These are phyloP conservation scores for Huntiella decipiens DNA, from an alignment of 2,329 filamentous ascomycete genomes.

Conservation along the genomic window DNA sequence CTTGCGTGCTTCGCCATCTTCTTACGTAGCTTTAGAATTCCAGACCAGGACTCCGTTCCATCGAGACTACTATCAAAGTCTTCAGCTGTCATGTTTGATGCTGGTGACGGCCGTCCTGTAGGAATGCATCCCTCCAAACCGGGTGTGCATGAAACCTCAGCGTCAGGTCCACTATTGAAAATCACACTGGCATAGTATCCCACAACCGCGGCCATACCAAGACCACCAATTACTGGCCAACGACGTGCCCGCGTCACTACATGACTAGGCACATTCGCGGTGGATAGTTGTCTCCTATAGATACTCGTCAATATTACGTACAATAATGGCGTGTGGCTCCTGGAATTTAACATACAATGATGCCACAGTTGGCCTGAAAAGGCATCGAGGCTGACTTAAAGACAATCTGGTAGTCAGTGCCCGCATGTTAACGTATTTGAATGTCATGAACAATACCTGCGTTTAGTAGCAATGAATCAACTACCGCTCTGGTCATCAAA, in stretches of 20 bases:
- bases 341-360: too few species aligned
- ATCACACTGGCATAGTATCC: slow-evolving; percentile 8
- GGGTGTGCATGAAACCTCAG: background rate
- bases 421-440: too few species aligned
- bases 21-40: slow-evolving; percentile 31
- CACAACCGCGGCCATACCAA: slow-evolving; percentile 5
- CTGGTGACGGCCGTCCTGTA: slow-evolving; percentile 6
- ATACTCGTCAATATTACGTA: too few species aligned
- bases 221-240: slow-evolving; percentile 7
- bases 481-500: too few species aligned
- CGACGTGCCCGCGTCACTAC: background rate
- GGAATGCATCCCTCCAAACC: background rate
- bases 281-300: too few species aligned
- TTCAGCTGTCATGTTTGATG: slow-evolving; percentile 20
- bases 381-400: too few species aligned
- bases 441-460: too few species aligned
- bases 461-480: too few species aligned
- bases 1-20: slow-evolving; percentile 27
- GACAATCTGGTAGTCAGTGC: too few species aligned
- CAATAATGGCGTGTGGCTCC: too few species aligned
- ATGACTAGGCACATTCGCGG: background rate
- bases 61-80: slow-evolving; percentile 41
- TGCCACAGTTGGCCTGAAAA: too few species aligned
- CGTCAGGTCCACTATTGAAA: background rate
- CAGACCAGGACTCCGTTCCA: slow-evolving; percentile 36